Base-by-base conservation (phyloP, 768 basidiomycete species). In the Phaffia tasmanica region DNA sequence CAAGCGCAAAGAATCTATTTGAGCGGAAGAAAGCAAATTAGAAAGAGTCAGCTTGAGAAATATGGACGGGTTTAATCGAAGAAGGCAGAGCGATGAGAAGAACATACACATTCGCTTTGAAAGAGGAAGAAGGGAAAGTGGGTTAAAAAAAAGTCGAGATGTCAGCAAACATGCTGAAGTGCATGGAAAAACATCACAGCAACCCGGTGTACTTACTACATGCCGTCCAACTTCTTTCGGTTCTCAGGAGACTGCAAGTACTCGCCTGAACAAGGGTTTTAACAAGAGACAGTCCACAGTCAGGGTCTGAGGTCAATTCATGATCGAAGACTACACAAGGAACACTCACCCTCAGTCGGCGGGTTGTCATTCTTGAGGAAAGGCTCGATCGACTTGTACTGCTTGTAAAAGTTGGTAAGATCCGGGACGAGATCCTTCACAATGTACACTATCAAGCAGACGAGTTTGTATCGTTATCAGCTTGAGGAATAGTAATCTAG, bases 301-400 rank as follows among this genome's bases (percentile, higher is more conserved):
- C 23, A 64, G 21, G 42, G 25, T 57, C 64, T 23, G 49, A 48
- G 29, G n/a, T 57, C 29, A 25, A 21, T 15, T 15, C 49, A 50
- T 15, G 49, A n/a, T 50, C 15, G 49, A n/a, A 50, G 49, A 50
- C 53, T 47, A 63, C 15, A 9, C 48, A 60, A 16, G 27, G 35
- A 48, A 35, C 30, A 65, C 64, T 53, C 49, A 70, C 78, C 77
- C 69, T 84, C 78, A 70, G 81, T 88, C 1, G 92, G 92, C 0
- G 86, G 86, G 77, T 88, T 89, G 76, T 91, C 87, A 77, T 91
- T 92, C 81, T 94, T 86, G 48, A 97, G 82, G 81, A 85, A 98
- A 5, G 94, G 94, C 77, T 99, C 86, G 77, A 99, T 94, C 21
- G 92, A 93, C 79, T 98, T 98, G 87, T 99, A 98, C 76, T 99